Percentiles rank a stretch among this genome's conserved stretches.
Evolutionary conservation across 768 basidiomycete species (phyloP).

Genomic region (Rhodotorula paludigena): DNA sequence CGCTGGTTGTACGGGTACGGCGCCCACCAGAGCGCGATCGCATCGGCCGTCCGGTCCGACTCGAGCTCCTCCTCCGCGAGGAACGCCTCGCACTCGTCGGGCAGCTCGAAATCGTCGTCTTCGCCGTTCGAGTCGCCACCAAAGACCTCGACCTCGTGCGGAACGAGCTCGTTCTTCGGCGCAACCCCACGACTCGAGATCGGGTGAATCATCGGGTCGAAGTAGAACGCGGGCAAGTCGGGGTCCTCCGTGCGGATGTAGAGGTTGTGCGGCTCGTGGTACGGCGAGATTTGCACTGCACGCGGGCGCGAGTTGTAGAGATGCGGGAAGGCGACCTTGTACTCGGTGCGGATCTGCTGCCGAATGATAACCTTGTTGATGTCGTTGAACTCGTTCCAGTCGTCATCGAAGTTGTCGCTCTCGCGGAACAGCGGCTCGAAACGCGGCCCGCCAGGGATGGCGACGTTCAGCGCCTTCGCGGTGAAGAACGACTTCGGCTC

Average conservation of each 20-base stretch:
- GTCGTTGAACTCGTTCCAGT: conserved; percentile 76
- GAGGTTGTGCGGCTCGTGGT: conserved; percentile 92
- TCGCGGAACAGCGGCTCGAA: conserved; percentile 95
- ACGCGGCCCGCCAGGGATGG: conserved; percentile 95
- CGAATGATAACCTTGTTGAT: conserved; percentile 99
- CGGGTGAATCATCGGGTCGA: conserved; percentile 96
- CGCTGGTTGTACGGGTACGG: conserved; percentile 91
- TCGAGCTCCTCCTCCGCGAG: conserved; percentile 60
- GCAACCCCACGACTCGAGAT: conserved; percentile 82
- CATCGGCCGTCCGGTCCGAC: conserved; percentile 88
- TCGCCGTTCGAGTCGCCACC: conserved; percentile 60
- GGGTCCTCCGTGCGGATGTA: conserved; percentile 99
- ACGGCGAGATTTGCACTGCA: conserved; percentile 82
- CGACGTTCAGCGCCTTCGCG: conserved; percentile 93
- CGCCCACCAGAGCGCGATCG: conserved; percentile 97
- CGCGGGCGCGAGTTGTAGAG: conserved; percentile 97
- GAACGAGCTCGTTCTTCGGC: conserved; percentile 67
- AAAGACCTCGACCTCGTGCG: conserved; percentile 89
- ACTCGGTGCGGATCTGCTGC: conserved; percentile 95
- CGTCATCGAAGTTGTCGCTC: conserved; percentile 95
- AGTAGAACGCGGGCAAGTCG: conserved; percentile 98
- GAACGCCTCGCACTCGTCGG: conserved; percentile 72
- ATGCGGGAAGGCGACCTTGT: conserved; percentile 98
- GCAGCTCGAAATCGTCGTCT: conserved; percentile 78
- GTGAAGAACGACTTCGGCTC: conserved; percentile 98